phyloP scores from a whole-genome alignment of 805 yeast genomes.

The Wickerhamomyces alni region DNA sequence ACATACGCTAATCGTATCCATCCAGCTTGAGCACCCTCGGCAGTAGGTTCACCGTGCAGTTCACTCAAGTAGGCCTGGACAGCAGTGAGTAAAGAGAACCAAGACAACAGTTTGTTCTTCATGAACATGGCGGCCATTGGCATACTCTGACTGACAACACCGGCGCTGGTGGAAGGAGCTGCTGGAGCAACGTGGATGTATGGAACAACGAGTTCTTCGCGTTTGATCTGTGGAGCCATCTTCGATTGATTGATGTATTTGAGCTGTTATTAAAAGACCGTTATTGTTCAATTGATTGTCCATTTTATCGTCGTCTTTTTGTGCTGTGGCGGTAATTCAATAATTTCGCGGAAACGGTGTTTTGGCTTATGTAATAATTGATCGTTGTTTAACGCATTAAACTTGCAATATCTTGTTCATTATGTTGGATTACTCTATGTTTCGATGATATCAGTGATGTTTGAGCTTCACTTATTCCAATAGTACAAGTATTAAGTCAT shows the following conservation, averaged over 20 bases:
- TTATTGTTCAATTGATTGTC: too few relatives aligned
- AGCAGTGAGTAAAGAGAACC: constrained; percentile 50
- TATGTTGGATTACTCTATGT: too few relatives aligned
- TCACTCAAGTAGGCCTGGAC: constrained; percentile 32
- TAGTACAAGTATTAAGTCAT: too few relatives aligned
- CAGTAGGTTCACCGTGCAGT: constrained; percentile 15
- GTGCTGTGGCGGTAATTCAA: neutral
- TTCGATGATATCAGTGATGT: too few relatives aligned
- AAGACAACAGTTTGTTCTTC: constrained; percentile 43
- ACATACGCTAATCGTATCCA: constrained; percentile 8
- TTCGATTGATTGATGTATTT: too few relatives aligned
- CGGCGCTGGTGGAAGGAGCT: constrained; percentile 37
- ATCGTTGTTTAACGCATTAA: too few relatives aligned
- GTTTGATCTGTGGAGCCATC: constrained; percentile 27
- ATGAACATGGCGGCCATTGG: constrained; percentile 69
- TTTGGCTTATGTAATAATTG: too few relatives aligned
- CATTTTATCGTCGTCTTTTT: too few relatives aligned
- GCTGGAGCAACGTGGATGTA: constrained; percentile 45
- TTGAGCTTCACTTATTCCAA: too few relatives aligned
- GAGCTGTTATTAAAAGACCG: too few relatives aligned
- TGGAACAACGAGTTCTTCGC: constrained; percentile 31
- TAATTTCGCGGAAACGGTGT: neutral
- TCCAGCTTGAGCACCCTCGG: constrained; percentile 36
- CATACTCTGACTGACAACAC: constrained; percentile 48
- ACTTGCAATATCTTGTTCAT: too few relatives aligned